Evolutionary conservation across 768 basidiomycete genomes (phyloP).

Genomic region (Suillus weaverae): DNA sequence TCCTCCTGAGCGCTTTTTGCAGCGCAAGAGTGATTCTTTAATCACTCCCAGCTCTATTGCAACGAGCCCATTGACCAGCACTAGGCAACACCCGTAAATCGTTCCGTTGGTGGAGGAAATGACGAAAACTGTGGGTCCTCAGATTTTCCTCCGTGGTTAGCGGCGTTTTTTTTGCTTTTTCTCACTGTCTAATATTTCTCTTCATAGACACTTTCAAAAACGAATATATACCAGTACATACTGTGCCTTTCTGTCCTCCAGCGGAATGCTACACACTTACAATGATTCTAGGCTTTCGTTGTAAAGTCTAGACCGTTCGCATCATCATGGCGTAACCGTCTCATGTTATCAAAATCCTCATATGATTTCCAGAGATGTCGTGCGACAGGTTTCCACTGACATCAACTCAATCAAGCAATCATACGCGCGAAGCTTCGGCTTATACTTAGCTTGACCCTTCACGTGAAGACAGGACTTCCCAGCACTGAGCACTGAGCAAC

Average conservation of each 20-base stretch:
- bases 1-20: not conserved
- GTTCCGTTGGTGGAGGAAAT: not conserved
- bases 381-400: not conserved
- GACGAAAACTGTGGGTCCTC: not conserved
- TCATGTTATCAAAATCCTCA: not conserved
- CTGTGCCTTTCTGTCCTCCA: not conserved
- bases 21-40: constrained; percentile 4
- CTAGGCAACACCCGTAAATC: not conserved
- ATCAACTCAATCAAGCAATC: not conserved
- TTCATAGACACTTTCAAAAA: not conserved
- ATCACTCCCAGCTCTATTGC: not conserved
- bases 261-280: not conserved
- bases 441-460: not conserved
- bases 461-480: not conserved
- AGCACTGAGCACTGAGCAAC: not conserved
- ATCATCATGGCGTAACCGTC: not conserved
- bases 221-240: not conserved
- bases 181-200: not conserved
- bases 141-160: not conserved
- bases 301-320: not conserved
- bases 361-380: not conserved
- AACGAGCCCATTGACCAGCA: not conserved
- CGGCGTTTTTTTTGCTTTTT: not conserved
- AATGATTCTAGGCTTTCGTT: not conserved
- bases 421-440: not conserved